A percentile compares a stretch with the other conserved stretches of the same genome.
Conservation (phyloP, 1,284 basidiomycete genomes). For the Heimioporus retisporus region DNA sequence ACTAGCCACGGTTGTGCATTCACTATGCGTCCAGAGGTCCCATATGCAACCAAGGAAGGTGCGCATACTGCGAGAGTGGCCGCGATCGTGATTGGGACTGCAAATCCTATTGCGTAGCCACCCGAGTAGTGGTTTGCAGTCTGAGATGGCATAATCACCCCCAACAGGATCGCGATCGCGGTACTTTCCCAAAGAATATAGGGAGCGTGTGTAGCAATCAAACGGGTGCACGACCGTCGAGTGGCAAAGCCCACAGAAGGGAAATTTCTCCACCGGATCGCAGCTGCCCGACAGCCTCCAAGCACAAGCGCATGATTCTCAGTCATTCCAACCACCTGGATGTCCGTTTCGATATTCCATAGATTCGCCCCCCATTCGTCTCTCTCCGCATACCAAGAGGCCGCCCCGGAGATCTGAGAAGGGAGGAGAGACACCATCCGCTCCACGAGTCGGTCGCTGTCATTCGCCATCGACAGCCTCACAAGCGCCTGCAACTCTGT, state of each 20-base stretch:
- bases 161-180: accelerated
- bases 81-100: constrained; percentile 2
- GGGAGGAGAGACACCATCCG: neutral
- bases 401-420: neutral
- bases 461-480: neutral
- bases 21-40: constrained; percentile 31
- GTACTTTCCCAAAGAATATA: constrained; percentile 18
- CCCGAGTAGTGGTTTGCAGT: no score
- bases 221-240: constrained; percentile 24
- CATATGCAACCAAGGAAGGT: constrained; percentile 29
- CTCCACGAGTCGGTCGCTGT: neutral
- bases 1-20: neutral
- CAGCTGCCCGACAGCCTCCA: constrained; percentile 37
- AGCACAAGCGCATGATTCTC: constrained; percentile 30
- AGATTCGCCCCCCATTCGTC: constrained; percentile 33
- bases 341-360: constrained; percentile 37
- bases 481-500: neutral
- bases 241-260: constrained; percentile 29
- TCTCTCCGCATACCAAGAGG: neutral
- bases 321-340: constrained; percentile 38
- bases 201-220: constrained; percentile 19
- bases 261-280: constrained; percentile 40
- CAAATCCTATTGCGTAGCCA: no score
- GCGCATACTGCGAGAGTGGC: constrained; percentile 28
- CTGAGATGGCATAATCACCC: no score